These are phyloP conservation scores for Calocybe indica DNA, from an alignment of 768 basidiomycete species.

Conservation along the genomic window DNA sequence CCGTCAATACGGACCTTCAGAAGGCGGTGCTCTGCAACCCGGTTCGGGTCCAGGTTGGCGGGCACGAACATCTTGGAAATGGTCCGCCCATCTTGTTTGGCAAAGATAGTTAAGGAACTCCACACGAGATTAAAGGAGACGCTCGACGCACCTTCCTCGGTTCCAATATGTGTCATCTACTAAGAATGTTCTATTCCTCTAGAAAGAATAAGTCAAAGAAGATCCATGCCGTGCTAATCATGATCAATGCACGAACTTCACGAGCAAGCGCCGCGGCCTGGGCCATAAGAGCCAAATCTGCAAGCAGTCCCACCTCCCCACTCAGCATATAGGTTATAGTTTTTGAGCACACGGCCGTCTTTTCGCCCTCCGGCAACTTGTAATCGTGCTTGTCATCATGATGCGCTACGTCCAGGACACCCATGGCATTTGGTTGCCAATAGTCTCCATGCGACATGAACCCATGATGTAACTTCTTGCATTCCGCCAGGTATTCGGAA, in stretches of 20 bases:
- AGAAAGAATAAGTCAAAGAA: slow-evolving; percentile 1
- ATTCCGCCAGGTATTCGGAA: slow-evolving; percentile 50
- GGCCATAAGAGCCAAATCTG: slow-evolving; percentile 61
- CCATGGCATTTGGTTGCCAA: slow-evolving; percentile 37
- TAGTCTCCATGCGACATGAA: slow-evolving; percentile 45
- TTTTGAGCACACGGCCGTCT: slow-evolving; percentile 39
- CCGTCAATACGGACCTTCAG: slow-evolving; percentile 40
- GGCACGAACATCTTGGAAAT: slow-evolving; percentile 49
- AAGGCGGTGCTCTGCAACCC: slow-evolving; percentile 54
- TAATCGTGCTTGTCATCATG: slow-evolving; percentile 19
- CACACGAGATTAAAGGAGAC: not conserved
- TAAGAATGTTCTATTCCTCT: slow-evolving; percentile 64
- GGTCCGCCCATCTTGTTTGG: slow-evolving; percentile 52
- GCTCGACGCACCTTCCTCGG: slow-evolving; percentile 51
- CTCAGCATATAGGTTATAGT: slow-evolving; percentile 71
- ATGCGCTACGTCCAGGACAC: slow-evolving; percentile 28
- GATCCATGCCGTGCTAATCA: not conserved
- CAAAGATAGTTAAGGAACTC: not conserved
- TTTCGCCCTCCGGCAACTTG: slow-evolving; percentile 11
- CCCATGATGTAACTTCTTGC: slow-evolving; percentile 40
- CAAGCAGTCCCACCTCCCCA: slow-evolving; percentile 57
- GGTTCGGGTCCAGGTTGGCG: slow-evolving; percentile 61
- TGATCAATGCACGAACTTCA: slow-evolving; percentile 36
- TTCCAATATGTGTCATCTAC: slow-evolving; percentile 71
- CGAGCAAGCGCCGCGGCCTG: slow-evolving; percentile 62